These are phyloP conservation scores for Trifolium pratense DNA, from an alignment of 306 rosid genomes.

Conservation along the genomic window DNA sequence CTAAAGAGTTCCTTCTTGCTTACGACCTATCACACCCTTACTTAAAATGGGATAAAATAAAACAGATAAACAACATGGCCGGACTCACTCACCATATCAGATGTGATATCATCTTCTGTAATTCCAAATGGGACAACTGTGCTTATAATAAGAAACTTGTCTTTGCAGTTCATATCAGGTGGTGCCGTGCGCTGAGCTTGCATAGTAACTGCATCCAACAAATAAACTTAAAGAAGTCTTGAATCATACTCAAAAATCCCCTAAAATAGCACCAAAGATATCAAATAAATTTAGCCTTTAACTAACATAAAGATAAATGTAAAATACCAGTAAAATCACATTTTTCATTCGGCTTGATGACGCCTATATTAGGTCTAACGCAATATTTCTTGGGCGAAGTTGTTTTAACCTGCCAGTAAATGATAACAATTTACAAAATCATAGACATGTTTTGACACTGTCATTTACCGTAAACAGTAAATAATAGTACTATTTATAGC, in stretches of 20 bases:
- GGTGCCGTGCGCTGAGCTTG: constrained; percentile 85
- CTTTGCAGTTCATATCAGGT: constrained; percentile 81
- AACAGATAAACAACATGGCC: constrained; percentile 12
- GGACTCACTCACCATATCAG: constrained; percentile 76
- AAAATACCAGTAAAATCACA: constrained; percentile 81
- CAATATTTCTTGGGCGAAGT: constrained; percentile 93
- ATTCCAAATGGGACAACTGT: constrained; percentile 67
- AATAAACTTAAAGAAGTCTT: constrained; percentile 37
- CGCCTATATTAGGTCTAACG: constrained; percentile 87
- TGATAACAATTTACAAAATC: neutral
- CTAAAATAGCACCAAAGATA: neutral
- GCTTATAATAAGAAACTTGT: constrained; percentile 86
- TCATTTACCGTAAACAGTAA: neutral
- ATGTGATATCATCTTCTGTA: constrained; percentile 72
- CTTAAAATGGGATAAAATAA: constrained; percentile 24
- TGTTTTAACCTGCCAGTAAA: constrained; percentile 75
- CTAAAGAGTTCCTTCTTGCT: constrained; percentile 1
- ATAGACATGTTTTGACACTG: neutral
- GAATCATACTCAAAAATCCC: neutral
- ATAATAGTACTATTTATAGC: no score
- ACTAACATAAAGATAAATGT: constrained; percentile 9
- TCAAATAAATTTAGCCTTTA: constrained; percentile 1
- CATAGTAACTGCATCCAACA: constrained; percentile 77
- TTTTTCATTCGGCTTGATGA: constrained; percentile 68
- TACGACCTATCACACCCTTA: neutral